Evolutionary conservation across 2,329 filamentous ascomycete species (phyloP).

Genomic region (Penicillium sp.): DNA sequence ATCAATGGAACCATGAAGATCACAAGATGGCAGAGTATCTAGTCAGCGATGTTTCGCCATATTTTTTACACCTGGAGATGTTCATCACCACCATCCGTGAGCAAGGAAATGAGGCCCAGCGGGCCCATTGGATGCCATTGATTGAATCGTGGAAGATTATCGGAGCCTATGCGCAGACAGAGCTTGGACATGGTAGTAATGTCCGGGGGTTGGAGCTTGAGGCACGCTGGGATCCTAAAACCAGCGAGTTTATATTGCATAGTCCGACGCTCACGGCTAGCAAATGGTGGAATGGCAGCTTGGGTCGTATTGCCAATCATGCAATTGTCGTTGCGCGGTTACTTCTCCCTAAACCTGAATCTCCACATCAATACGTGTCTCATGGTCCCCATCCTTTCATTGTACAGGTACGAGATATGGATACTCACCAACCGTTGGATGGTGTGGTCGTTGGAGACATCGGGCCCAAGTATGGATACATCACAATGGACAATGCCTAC

Average conservation of each 20-base stretch:
- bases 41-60: constrained; percentile 55
- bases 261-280: constrained; percentile 54
- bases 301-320: constrained; percentile 56
- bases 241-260: constrained; percentile 51
- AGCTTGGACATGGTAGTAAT: constrained; percentile 55
- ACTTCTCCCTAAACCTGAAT: constrained; percentile 40
- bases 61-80: constrained; percentile 54
- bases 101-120: constrained; percentile 50
- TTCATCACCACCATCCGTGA: constrained; percentile 53
- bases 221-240: constrained; percentile 48
- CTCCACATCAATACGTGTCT: constrained; percentile 36
- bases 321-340: constrained; percentile 56
- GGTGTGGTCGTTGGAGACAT: constrained; percentile 56
- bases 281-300: constrained; percentile 57
- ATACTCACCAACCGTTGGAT: constrained; percentile 48
- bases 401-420: constrained; percentile 52
- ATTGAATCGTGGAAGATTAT: constrained; percentile 53
- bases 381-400: constrained; percentile 55
- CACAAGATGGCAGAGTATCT: constrained; percentile 54
- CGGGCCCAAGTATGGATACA: constrained; percentile 57
- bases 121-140: constrained; percentile 50
- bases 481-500: constrained; percentile 55
- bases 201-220: constrained; percentile 52
- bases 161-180: constrained; percentile 54
- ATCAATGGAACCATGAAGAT: constrained; percentile 52